phyloP scores from a whole-genome alignment of 805 yeast species.

The Zygosaccharomyces rouxii region DNA sequence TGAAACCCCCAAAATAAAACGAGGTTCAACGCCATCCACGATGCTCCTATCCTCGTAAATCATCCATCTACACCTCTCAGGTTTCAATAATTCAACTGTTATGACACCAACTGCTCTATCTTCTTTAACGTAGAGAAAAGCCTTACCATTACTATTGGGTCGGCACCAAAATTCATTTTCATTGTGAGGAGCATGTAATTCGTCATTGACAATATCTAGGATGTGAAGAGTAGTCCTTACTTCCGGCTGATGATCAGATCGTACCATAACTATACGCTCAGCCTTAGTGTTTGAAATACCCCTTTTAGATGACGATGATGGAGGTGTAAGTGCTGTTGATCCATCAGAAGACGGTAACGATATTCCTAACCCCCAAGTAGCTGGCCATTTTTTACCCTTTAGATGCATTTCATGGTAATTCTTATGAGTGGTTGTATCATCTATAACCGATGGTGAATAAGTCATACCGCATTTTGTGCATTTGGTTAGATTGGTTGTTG shows the following conservation, averaged over 20 bases:
- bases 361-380: constrained; percentile 34
- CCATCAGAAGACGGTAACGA: not conserved
- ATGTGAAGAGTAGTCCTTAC: constrained; percentile 38
- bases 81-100: constrained; percentile 42
- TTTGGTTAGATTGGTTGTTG: constrained; percentile 9
- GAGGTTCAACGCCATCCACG: constrained; percentile 45
- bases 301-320: constrained; percentile 13
- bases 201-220: constrained; percentile 52
- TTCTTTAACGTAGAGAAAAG: constrained; percentile 47
- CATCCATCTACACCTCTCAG: constrained; percentile 56
- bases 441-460: constrained; percentile 17
- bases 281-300: not conserved
- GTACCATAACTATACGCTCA: constrained; percentile 38
- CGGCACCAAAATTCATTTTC: constrained; percentile 40
- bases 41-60: constrained; percentile 45
- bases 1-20: constrained; percentile 44
- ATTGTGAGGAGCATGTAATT: constrained; percentile 54
- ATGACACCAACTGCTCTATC: constrained; percentile 52
- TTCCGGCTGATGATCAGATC: constrained; percentile 33
- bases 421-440: constrained; percentile 38
- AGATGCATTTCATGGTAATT: constrained; percentile 48
- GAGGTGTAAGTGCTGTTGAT: constrained; percentile 10
- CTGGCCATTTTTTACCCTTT: constrained; percentile 49
- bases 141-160: constrained; percentile 35
- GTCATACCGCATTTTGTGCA: constrained; percentile 32